A percentile compares a stretch with the other conserved stretches of the same genome.
phyloP scores from a whole-genome alignment of 208 protist species.

The Naegleria gruberi region DNA sequence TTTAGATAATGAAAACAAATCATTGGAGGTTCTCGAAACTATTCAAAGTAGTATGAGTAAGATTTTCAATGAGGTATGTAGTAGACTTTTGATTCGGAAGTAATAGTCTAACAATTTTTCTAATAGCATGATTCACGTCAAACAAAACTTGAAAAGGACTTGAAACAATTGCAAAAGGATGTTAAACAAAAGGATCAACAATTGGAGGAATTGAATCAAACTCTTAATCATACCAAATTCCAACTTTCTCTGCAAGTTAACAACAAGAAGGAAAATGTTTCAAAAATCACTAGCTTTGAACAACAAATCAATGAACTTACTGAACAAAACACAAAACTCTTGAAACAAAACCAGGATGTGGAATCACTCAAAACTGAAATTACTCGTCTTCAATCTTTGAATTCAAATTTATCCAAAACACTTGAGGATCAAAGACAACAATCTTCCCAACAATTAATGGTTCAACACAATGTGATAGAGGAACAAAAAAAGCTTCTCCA shows the following conservation, averaged over 20 bases:
- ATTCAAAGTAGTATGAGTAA: not conserved
- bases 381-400: not conserved
- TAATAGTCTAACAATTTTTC: not conserved
- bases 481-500: not conserved
- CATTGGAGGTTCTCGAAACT: not conserved
- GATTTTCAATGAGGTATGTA: not conserved
- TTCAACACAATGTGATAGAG: not conserved
- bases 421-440: not conserved
- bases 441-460: not conserved
- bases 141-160: not conserved
- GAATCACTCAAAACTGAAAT: not conserved
- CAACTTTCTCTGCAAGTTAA: not conserved
- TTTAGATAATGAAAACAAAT: not conserved
- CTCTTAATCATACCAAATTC: not conserved
- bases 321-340: not conserved
- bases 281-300: not conserved
- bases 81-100: not conserved
- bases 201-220: not conserved
- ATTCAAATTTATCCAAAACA: not conserved
- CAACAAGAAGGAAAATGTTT: not conserved
- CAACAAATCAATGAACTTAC: not conserved
- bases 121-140: not conserved
- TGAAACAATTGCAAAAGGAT: not conserved
- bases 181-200: not conserved
- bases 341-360: not conserved